A percentile compares a stretch with the other conserved stretches of the same genome.
Conservation (phyloP, 1,284 basidiomycete genomes). For the Ustilago hordei region DNA sequence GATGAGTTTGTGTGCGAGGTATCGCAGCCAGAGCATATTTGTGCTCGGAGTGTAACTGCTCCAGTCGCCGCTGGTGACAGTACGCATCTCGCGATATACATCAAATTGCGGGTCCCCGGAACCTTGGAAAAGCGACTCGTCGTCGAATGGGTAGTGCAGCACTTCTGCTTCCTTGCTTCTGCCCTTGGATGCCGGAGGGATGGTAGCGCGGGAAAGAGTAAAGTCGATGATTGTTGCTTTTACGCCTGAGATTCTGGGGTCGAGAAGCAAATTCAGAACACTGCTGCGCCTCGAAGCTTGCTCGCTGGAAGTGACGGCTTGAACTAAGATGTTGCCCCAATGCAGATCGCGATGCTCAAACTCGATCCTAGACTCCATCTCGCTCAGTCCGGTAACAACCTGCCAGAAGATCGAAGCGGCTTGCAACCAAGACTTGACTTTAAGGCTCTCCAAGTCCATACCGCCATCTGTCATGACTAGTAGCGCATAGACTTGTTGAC, state of each 20-base stretch:
- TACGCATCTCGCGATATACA: conserved; percentile 87
- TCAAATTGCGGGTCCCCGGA: conserved; percentile 93
- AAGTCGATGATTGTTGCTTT: conserved; percentile 91
- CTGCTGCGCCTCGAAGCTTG: background rate
- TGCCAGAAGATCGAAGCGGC: conserved; percentile 92
- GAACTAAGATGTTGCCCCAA: conserved; percentile 94
- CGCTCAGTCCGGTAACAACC: conserved; percentile 79
- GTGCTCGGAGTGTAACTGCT: conserved; percentile 80
- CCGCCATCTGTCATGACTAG: conserved; percentile 90
- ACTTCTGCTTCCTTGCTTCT: conserved; percentile 22
- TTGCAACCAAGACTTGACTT: conserved; percentile 83
- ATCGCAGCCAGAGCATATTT: conserved; percentile 91
- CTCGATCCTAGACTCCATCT: conserved; percentile 80
- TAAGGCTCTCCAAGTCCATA: conserved; percentile 85
- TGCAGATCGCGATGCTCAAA: conserved; percentile 99
- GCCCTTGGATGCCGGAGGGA: conserved; percentile 16
- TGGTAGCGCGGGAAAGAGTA: conserved; percentile 79
- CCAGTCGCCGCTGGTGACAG: conserved; percentile 77
- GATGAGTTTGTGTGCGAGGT: conserved; percentile 79
- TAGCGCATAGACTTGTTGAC: conserved; percentile 83
- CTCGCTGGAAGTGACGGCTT: conserved; percentile 2
- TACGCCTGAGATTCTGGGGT: conserved; percentile 74
- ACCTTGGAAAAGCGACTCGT: conserved; percentile 72
- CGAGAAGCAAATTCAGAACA: conserved; percentile 14
- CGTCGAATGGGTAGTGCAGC: conserved; percentile 66